Base-by-base conservation (phyloP, 768 basidiomycete species). In the Suillus placidus region DNA sequence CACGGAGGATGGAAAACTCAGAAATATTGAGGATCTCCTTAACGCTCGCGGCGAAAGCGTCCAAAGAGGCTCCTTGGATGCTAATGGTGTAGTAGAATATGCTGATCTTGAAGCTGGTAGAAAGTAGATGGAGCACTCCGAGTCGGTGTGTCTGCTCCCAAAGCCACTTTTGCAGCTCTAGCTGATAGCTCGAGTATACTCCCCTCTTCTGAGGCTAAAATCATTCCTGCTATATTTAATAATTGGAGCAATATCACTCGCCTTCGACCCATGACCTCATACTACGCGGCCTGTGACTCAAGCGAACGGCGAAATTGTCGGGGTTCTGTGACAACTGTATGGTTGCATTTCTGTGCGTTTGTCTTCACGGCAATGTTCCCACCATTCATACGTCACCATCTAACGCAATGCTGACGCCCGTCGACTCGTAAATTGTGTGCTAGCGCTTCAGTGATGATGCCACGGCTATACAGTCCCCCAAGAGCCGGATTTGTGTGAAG, bases 21-120 rank as follows among this genome's bases (percentile, higher is more conserved):
- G 81, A 63, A 97, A 92, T 1, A 80, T 99, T 4, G 97, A 98
- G 75, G 92, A 95, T 65, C 76, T 98, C 16, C 77, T 97, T 65
- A 82, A 80, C 40, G 88, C 84, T 0, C 90, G 88, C 62, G 97
- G 97, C 1, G 95, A 98, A 79, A 81, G 78, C 54, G 88, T 97
- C 34, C 81, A 74, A 62, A 78, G 82, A 66, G 87, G 88, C 58
- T 78, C 77, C 66, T 65, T 82, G 20, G 83, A 83, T 65, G 77
- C 78, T 6, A 67, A 72, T 45, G 88, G 87, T 1, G 84, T 85
- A 2, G 79, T 91, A 7, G 90, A 91, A 68, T 86, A 85, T 64
- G 67, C 76, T 20, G 80, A 80, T 67, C 8, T 30, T 30, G 61
- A 62, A 40, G 26, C 8, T 40, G 58, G 58, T 40, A 40, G 18